A percentile compares a stretch with the other conserved stretches of the same genome.
These are phyloP conservation scores for Aureobasidium musti DNA, from an alignment of 2,329 filamentous ascomycete genomes.

Conservation along the genomic window DNA sequence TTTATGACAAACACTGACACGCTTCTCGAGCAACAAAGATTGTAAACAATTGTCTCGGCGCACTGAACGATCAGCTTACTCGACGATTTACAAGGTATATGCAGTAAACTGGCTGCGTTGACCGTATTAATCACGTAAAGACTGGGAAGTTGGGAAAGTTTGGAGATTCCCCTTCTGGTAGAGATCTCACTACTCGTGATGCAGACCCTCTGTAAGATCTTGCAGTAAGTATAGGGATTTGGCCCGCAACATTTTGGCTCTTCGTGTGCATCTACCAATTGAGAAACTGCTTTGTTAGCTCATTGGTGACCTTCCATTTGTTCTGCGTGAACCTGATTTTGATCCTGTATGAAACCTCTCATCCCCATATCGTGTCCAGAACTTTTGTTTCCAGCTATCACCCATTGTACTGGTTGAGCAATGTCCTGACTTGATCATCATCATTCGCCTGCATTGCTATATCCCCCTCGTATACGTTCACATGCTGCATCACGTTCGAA, in stretches of 20 bases:
- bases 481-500: neutral
- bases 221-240: no score
- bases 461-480: neutral
- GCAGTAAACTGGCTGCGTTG: neutral
- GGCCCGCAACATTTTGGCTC: no score
- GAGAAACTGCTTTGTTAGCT: no score
- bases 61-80: neutral
- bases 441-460: neutral
- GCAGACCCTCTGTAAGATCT: no score
- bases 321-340: no score
- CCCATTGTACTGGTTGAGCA: slow-evolving; percentile 8
- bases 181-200: no score
- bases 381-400: neutral
- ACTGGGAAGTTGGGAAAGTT: no score
- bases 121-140: no score
- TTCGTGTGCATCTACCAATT: no score
- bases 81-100: neutral
- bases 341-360: no score
- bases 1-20: neutral
- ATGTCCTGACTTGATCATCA: slow-evolving; percentile 4
- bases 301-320: no score
- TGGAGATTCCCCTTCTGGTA: no score
- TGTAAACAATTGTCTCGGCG: neutral
- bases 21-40: neutral
- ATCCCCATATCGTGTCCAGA: neutral